Evolutionary conservation across 78 protist species (phyloP).

Genomic region (Monosiga brevicollis): DNA sequence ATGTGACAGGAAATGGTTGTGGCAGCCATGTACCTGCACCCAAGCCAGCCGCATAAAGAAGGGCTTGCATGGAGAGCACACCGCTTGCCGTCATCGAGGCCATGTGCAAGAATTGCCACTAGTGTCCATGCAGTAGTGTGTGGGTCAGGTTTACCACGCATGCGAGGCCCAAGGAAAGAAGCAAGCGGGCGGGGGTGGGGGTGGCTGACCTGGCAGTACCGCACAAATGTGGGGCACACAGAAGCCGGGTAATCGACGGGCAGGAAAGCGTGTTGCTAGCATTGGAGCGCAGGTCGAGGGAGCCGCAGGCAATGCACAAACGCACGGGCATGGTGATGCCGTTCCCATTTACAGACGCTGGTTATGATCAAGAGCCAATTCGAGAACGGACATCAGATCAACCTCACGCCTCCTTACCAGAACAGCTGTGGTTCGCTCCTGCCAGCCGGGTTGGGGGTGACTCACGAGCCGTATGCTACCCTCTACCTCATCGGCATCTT

Average conservation of each 20-base stretch:
- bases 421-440: no score
- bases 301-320: no score
- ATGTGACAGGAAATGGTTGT: not conserved
- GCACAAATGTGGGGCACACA: not conserved
- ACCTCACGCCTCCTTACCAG: no score
- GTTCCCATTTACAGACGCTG: no score
- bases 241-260: slow-evolving; percentile 4
- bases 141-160: not conserved
- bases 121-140: not conserved
- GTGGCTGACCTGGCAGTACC: slow-evolving; percentile 5
- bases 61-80: slow-evolving; percentile 34
- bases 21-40: slow-evolving; percentile 20
- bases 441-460: no score
- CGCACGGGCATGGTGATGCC: no score
- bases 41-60: slow-evolving; percentile 37
- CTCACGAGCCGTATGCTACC: no score
- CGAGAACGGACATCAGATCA: no score
- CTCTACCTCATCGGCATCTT: no score
- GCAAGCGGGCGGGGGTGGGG: not conserved
- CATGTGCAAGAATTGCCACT: not conserved
- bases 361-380: no score
- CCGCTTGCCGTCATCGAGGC: not conserved
- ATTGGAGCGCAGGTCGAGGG: no score
- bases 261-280: not conserved
- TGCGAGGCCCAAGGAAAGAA: not conserved